Conservation (phyloP, 2,329 filamentous ascomycete species). For the Pyrenophora seminiperda region DNA sequence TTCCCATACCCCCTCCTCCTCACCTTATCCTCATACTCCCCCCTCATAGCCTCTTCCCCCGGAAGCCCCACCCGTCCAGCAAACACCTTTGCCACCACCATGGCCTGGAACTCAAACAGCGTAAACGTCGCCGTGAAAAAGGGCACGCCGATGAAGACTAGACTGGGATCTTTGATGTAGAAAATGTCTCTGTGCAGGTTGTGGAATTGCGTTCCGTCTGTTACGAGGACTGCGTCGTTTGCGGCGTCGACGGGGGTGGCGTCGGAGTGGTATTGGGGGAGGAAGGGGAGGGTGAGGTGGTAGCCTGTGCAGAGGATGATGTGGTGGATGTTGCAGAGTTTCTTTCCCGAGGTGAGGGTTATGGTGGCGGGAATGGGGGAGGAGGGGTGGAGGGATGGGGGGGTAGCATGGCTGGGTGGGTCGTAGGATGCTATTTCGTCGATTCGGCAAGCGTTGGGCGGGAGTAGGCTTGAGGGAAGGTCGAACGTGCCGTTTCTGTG, state of each 20-base stretch:
- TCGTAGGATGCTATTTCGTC: constrained; percentile 59
- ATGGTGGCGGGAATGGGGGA: constrained; percentile 57
- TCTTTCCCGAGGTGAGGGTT: constrained; percentile 59
- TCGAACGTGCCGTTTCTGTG: constrained; percentile 67
- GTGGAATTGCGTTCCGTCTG: constrained; percentile 66
- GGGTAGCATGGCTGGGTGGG: background rate
- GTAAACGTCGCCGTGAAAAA: constrained; percentile 71
- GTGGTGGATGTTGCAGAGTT: constrained; percentile 62
- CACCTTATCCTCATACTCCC: constrained; percentile 48
- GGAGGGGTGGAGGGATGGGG: constrained; percentile 12
- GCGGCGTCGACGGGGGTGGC: constrained; percentile 53
- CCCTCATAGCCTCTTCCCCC: constrained; percentile 48
- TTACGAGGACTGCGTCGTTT: constrained; percentile 62
- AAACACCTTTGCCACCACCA: constrained; percentile 63
- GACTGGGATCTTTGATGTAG: constrained; percentile 69
- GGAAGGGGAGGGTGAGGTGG: constrained; percentile 69
- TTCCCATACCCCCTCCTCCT: constrained; percentile 50
- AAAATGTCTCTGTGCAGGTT: constrained; percentile 75
- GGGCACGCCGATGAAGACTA: constrained; percentile 68
- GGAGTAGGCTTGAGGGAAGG: constrained; percentile 59
- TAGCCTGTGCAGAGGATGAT: constrained; percentile 73
- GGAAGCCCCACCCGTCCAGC: constrained; percentile 59
- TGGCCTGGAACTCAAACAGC: constrained; percentile 72
- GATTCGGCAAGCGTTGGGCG: constrained; percentile 59
- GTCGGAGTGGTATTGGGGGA: constrained; percentile 59